Evolutionary conservation across 2,329 filamentous ascomycete species (phyloP), one percentile per base, ranked within the genome.

Genomic region (Fusarium sp.): DNA sequence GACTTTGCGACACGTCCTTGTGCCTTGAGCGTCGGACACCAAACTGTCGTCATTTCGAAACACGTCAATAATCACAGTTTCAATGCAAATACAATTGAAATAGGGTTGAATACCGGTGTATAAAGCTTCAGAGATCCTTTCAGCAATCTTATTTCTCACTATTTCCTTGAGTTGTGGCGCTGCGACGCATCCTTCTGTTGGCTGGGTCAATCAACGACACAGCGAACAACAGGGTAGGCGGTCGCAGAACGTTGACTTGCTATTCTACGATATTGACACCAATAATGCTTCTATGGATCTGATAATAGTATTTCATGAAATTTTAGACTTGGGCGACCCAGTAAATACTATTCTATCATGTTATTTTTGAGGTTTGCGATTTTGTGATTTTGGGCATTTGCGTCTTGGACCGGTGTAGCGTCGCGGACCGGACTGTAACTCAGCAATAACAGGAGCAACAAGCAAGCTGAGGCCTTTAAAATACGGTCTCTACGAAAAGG

Each of bases 81-180:
- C 1, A 27, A 18, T 18, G 7, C 44, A 10, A 7, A 21, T 27
- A 11, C 14, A 16, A 18, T 42, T 4, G 7, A 9, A 18, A 10
- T 35, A 16, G 15, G 2, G 4, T 12, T 0, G 3, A 1, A 4
- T 8, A 10, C 4, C 19, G 10, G 6, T 4, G 21, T 2, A 14
- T 0, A 6, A 18, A 3, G 9, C 25, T 10, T 19, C 2, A 16
- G 4, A 0, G 2, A 41, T 15, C 10, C 16, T 25, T 7, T 0
- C 3, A 18, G 1, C 6, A 5, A 2, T 23, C 29, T 3, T 11
- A 1, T 45, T 35, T 18, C 16, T 8, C 4, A 16, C 11, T 5
- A 23, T 33, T 31, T 11, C 10, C 7, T 4, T 4, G 11, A 23
- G 2, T 23, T 23, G 38, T n/a, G 12, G 52, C 37, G 25, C 16